Percentiles rank a stretch among this genome's conserved stretches.
These are phyloP conservation scores for Claviceps sp. DNA, from an alignment of 2,329 filamentous ascomycete genomes.

Conservation along the genomic window DNA sequence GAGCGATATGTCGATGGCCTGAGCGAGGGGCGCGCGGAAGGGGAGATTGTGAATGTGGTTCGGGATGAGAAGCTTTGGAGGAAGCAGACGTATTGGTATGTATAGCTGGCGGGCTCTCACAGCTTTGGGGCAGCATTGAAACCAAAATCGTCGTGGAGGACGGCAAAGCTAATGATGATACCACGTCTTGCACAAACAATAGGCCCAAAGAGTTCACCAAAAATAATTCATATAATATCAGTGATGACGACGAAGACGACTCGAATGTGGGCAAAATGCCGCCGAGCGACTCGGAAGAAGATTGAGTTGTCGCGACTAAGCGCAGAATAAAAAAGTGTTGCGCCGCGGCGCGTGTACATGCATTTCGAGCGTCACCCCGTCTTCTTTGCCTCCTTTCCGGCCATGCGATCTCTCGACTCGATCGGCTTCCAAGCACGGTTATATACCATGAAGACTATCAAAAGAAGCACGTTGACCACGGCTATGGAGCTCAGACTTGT, in stretches of 20 bases:
- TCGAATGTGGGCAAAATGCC: constrained; percentile 78
- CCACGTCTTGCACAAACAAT: not conserved
- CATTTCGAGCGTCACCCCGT: constrained; percentile 8
- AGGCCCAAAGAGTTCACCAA: constrained; percentile 75
- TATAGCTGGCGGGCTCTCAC: not conserved
- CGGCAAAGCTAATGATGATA: not conserved
- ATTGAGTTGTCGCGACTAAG: constrained; percentile 19
- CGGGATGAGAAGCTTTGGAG: constrained; percentile 85
- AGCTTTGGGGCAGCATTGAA: too few species aligned
- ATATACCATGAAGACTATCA: constrained; percentile 52
- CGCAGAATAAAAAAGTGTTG: too few species aligned
- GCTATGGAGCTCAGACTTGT: constrained; percentile 38
- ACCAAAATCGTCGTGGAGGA: too few species aligned
- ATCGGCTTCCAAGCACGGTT: constrained; percentile 30
- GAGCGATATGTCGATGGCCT: constrained; percentile 52
- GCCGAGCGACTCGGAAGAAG: constrained; percentile 65
- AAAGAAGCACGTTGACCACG: constrained; percentile 58
- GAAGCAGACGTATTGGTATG: constrained; percentile 74
- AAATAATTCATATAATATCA: constrained; percentile 42
- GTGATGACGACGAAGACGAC: constrained; percentile 62
- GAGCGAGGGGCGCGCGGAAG: constrained; percentile 64
- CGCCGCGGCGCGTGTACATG: not conserved
- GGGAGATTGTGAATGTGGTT: constrained; percentile 88
- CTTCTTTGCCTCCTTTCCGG: constrained; percentile 16
- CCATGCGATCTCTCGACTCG: not conserved